Evolutionary conservation across 768 basidiomycete species (phyloP).

Genomic region (Calocera viscosa): DNA sequence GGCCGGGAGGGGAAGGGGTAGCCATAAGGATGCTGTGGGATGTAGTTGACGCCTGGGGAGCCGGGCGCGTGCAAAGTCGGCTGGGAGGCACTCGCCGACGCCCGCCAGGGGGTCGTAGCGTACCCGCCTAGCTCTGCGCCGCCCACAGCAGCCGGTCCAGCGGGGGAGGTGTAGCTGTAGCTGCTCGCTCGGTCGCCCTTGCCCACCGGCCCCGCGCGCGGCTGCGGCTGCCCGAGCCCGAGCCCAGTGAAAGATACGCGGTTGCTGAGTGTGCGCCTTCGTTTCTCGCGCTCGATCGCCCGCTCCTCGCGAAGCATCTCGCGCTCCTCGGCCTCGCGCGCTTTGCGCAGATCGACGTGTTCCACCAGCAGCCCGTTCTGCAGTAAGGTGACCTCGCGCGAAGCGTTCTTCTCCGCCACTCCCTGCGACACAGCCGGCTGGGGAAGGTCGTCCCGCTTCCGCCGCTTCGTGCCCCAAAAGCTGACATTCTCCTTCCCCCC

Average conservation of each 20-base stretch:
- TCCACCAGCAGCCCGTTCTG: slow-evolving; percentile 86
- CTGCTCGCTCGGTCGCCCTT: neutral
- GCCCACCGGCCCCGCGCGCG: neutral
- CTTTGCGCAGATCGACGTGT: slow-evolving; percentile 53
- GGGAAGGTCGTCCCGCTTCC: neutral
- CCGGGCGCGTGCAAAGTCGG: neutral
- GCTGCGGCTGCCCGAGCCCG: neutral
- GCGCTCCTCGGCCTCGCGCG: slow-evolving; percentile 9
- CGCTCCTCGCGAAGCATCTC: slow-evolving; percentile 4
- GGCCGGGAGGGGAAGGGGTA: neutral
- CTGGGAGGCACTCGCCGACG: neutral
- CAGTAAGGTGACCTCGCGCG: slow-evolving; percentile 61
- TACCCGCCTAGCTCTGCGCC: neutral
- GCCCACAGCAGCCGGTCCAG: neutral
- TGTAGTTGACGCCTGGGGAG: neutral
- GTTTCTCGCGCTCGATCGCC: slow-evolving; percentile 1
- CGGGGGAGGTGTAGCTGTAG: neutral
- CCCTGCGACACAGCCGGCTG: too few relatives aligned
- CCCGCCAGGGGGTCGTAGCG: slow-evolving; percentile 3
- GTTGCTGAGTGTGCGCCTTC: neutral
- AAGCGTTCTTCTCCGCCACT: slow-evolving; percentile 39
- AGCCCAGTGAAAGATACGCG: neutral
- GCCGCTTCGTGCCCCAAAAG: neutral
- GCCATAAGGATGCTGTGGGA: neutral
- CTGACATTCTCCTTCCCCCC: neutral